Evolutionary conservation across 1,284 basidiomycete genomes (phyloP), one percentile per base, ranked within the genome.

Genomic region (Pascua guehoae): DNA sequence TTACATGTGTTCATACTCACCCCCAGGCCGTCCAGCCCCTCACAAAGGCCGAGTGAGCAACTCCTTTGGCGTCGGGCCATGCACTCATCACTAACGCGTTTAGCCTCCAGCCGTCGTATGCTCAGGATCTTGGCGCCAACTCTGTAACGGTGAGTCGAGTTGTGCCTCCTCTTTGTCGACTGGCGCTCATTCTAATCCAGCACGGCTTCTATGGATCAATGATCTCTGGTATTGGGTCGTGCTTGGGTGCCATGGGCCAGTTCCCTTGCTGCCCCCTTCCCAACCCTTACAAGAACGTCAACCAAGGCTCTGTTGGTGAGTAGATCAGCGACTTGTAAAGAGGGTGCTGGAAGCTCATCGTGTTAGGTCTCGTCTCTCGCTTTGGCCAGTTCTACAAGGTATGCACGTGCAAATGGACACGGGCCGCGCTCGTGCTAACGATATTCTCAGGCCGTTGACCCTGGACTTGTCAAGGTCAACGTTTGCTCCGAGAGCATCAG

Each of bases 381-480:
- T 96, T 96, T 72, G 92, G 93, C 57, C 84, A 93, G 74, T 96
- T 95, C 82, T 94, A 93, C 85, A 53, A 53, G 36, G 46, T 8
- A 44, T 56, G 60, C 46, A 24, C 37, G 47, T 15, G 16, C 44
- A 16, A 44, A 44, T 17, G 40, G 24, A 32, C 24, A 18, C n/a
- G 37, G 39, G 49, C 16, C 12, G 32, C 42, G 18, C 10, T 24
- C 16, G 24, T 36, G 50, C 15, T 32, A 17, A 51, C 32, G 24
- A 32, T 32, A 9, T 8, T 12, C 15, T 10, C 32, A 68, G 69
- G 86, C 88, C 8, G 92, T 95, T 63, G 93, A 97, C 73, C 93
- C 93, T 1, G 93, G 93, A 65, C 83, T 97, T 18, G 87, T 88
- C 52, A 85, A 91, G 68, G 86, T 97, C 75, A 97, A 98, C 72